A percentile compares a stretch with the other conserved stretches of the same genome.
Conservation (phyloP, 768 basidiomycete species). For the Suillus occidentalis region DNA sequence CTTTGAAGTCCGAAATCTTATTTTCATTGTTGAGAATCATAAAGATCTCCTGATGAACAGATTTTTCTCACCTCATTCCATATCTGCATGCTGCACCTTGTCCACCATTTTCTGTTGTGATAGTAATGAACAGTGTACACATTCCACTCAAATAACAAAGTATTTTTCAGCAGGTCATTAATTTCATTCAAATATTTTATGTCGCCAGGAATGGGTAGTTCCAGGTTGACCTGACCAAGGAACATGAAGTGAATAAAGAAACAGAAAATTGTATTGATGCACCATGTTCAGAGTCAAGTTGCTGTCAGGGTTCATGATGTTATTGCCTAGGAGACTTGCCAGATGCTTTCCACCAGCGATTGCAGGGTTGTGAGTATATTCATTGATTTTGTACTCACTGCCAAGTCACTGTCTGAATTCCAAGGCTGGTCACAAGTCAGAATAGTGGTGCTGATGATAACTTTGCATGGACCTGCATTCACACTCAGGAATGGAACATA, state of each 20-base stretch:
- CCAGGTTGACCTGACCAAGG: slow-evolving; percentile 38
- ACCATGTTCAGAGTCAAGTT: slow-evolving; percentile 76
- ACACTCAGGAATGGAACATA: slow-evolving; percentile 54
- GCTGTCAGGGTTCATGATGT: slow-evolving; percentile 57
- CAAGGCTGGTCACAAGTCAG: slow-evolving; percentile 46
- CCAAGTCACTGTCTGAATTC: slow-evolving; percentile 74
- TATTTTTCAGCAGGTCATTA: slow-evolving; percentile 16
- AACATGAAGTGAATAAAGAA: not conserved
- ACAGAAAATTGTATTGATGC: not conserved
- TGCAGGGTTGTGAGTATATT: slow-evolving; percentile 71
- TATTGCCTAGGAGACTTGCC: slow-evolving; percentile 60
- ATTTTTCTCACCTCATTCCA: slow-evolving; percentile 31
- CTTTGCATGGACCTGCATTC: slow-evolving; percentile 41
- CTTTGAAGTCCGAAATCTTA: slow-evolving; percentile 34
- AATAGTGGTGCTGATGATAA: not conserved
- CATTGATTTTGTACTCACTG: slow-evolving; percentile 70
- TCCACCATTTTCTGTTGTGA: slow-evolving; percentile 35
- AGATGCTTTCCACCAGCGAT: slow-evolving; percentile 61
- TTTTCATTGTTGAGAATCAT: not conserved
- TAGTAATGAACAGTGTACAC: slow-evolving; percentile 14
- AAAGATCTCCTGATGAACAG: not conserved
- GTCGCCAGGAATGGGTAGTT: slow-evolving; percentile 34
- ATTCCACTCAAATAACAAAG: slow-evolving; percentile 23
- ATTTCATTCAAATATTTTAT: slow-evolving; percentile 22
- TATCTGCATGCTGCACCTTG: slow-evolving; percentile 30